phyloP scores from a whole-genome alignment of 73 alveolate species.

The Durusdinium trenchii region DNA sequence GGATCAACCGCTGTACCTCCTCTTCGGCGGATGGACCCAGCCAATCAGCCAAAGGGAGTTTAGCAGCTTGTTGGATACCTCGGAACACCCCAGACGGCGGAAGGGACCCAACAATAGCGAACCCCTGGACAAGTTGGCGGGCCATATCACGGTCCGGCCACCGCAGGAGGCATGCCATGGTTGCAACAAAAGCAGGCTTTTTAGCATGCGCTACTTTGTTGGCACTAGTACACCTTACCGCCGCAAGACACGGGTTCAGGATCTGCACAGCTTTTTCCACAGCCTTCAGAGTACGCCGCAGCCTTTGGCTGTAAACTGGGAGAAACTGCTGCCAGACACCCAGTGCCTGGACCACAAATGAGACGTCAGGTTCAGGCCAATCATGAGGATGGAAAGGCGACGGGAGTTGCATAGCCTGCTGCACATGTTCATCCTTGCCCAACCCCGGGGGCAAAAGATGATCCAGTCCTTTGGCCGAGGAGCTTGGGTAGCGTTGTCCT shows the following conservation, averaged over 20 bases:
- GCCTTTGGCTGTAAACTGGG: background rate
- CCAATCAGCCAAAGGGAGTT: background rate
- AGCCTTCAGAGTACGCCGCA: background rate
- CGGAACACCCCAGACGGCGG: background rate
- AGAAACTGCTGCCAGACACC: background rate
- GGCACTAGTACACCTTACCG: background rate
- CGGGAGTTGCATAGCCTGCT: background rate
- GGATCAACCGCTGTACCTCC: background rate
- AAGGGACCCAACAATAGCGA: background rate
- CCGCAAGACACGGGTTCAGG: background rate
- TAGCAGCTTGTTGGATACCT: background rate
- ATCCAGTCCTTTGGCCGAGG: background rate
- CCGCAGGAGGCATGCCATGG: background rate
- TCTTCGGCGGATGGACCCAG: background rate
- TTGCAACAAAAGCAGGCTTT: background rate
- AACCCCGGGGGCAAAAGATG: conserved; percentile 22
- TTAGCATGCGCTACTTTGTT: background rate
- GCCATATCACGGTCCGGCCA: background rate
- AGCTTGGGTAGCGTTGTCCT: background rate
- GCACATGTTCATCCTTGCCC: background rate
- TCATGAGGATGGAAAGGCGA: background rate
- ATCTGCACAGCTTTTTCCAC: background rate
- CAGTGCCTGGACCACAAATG: background rate
- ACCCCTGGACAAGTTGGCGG: background rate
- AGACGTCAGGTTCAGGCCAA: background rate